These are phyloP conservation scores for Croton setiger DNA, from an alignment of 441 rosid species.

Conservation along the genomic window DNA sequence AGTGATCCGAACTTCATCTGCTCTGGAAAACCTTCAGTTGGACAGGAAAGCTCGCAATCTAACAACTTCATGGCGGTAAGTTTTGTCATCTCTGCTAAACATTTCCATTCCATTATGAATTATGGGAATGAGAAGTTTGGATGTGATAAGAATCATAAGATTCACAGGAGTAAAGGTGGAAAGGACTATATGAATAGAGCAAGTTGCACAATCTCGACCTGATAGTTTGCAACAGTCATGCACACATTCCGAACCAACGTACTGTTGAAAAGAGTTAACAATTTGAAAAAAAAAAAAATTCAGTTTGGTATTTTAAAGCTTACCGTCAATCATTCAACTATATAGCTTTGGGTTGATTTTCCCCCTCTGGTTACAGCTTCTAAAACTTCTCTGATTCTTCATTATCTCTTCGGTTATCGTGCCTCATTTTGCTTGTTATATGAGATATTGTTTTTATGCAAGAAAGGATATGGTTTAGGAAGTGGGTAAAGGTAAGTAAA, in stretches of 20 bases:
- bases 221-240: neutral
- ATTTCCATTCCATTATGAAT: neutral
- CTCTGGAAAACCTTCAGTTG: slow-evolving; percentile 90
- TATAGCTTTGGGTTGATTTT: neutral
- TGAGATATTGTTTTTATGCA: neutral
- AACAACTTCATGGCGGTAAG: slow-evolving; percentile 88
- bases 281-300: neutral
- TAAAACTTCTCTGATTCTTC: neutral
- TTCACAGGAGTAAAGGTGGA: neutral
- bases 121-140: neutral
- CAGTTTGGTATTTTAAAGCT: neutral
- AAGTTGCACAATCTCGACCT: neutral
- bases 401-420: neutral
- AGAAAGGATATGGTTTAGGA: neutral
- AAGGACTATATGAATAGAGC: neutral
- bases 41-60: slow-evolving; percentile 91
- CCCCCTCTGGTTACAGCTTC: neutral
- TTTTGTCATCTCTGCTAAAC: slow-evolving; percentile 14
- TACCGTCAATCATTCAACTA: neutral
- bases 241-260: neutral
- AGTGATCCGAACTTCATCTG: slow-evolving; percentile 73
- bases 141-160: neutral
- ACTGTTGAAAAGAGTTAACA: neutral
- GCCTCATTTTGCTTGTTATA: neutral
- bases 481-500: neutral